A percentile compares a stretch with the other conserved stretches of the same genome.
Evolutionary conservation across 768 basidiomycete genomes (phyloP).

Genomic region (Mycena alexandri): DNA sequence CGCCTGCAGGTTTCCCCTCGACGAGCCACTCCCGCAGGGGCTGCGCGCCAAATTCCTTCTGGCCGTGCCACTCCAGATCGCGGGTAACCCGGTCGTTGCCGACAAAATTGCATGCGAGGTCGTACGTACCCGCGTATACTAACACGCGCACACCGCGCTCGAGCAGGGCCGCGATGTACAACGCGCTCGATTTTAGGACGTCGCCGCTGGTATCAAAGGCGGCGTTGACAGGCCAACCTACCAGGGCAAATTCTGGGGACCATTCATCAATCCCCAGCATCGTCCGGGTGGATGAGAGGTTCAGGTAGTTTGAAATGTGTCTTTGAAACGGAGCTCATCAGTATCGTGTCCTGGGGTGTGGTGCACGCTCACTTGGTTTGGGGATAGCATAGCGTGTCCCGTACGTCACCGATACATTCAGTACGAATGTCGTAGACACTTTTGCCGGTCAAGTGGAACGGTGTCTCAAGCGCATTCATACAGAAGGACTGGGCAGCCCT

Average conservation of each 20-base stretch:
- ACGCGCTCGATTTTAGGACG: conserved; percentile 42
- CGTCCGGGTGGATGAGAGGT: conserved; percentile 58
- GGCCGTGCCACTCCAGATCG: conserved; percentile 67
- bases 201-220: conserved; percentile 59
- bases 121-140: conserved; percentile 65
- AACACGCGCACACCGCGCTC: conserved; percentile 65
- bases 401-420: conserved; percentile 32
- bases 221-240: conserved; percentile 50
- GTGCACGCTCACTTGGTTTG: conserved; percentile 1
- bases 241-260: conserved; percentile 54
- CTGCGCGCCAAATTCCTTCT: conserved; percentile 55
- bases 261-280: conserved; percentile 59
- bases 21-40: conserved; percentile 63
- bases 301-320: conserved; percentile 62
- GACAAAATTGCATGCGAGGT: conserved; percentile 67
- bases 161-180: conserved; percentile 65
- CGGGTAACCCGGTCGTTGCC: conserved; percentile 69
- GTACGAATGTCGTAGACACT: conserved; percentile 32
- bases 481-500: conserved; percentile 57
- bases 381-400: conserved; percentile 34
- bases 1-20: conserved; percentile 55
- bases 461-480: conserved; percentile 35
- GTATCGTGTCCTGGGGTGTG: neutral
- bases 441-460: conserved; percentile 46
- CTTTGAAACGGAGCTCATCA: conserved; percentile 40